Evolutionary conservation across 2,329 filamentous ascomycete species (phyloP), one percentile per base, ranked within the genome.

Genomic region (Diaporthe batatas): DNA sequence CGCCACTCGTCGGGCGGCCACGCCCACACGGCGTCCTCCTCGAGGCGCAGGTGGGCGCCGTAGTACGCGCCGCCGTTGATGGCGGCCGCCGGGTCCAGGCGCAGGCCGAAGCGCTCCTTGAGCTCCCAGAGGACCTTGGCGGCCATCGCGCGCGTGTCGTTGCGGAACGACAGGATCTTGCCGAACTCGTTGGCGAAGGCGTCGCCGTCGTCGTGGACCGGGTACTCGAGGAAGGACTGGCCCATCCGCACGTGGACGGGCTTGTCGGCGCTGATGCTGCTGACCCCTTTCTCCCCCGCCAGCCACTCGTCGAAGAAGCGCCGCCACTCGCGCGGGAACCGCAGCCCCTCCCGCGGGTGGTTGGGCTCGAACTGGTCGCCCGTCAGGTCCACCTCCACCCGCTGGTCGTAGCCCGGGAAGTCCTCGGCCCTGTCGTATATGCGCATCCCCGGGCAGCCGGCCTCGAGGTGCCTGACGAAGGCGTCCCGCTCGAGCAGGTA

Each of bases 181-280:
- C 80, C 80, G 69, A 80, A 81, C 70, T 79, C 77, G 75, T 76
- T 76, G 1, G 78, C 80, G 39, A 84, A 80, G 16, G 75, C 76
- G 55, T 77, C 75, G 47, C 82, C 81, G 75, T 84, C 82, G 58
- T 78, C 78, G 55, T 76, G 77, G 5, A 80, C 79, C 12, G 82
- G 82, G 67, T 83, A 84, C 59, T 82, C 79, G 54, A 83, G 79
- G 70, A 81, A 83, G 0, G 80, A 80, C 73, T 82, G 82, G 55
- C 78, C 79, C 36, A 79, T 73, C 68, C 71, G 71, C 59, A 81
- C 72, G 70, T 81, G 80, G 6, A 80, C 76, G 10, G 80, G 79
- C 0, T 47, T 68, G 0, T 74, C 72, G 2, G 53, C 49, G 1
- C 59, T 49, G 57, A 71, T 34, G 29, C 29, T 29, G 68, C 39